Base-by-base conservation (phyloP, 2,329 filamentous ascomycete species). In the Grosmannia penicillata region DNA sequence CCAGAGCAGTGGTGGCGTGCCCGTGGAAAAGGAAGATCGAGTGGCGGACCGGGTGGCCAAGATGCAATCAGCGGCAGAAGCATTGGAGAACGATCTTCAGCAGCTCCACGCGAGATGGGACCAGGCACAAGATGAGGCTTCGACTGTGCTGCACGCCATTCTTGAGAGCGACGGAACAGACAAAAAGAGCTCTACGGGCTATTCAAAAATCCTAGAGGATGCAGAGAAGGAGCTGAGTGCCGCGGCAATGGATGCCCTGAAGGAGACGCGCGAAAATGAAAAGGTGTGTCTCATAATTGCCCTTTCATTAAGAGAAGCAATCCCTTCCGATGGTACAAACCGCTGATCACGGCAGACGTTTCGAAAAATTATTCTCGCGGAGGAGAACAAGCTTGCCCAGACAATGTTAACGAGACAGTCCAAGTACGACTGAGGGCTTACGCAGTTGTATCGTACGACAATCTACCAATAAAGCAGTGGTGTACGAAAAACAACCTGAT, bases 101-200 rank as follows among this genome's bases (percentile, higher is more conserved):
- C 6, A 29, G 21, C 8, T 36, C 49, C 5, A 51, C 47, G 49
- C 22, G 39, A 6, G 43, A 49, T 65, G 42, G 58, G 63, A 39
- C 22, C 42, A 44, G 17, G 58, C 61, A 8, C 62, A 64, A n/a
- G 61, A 65, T 3, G 56, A 59, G 10, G 51, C 55, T 2, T 50
- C 59, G 15, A 56, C 58, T 43, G 48, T 51, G 3, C 24, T 46
- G 8, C 35, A 30, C 9, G 41, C 36, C 10, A 26, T 49, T 17
- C 10, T 33, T 4, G 27, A 37, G 5, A 14, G 9, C 6, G n/a
- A 13, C 10, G n/a, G 11, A 23, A 17, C 33, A 4, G 19, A 13
- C 27, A 37, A 1, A n/a, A 2, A 6, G n/a, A 5, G 14, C n/a
- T 9, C 19, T n/a, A 22, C 21, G 18, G 29, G 18, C 7, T 26